A percentile compares a stretch with the other conserved stretches of the same genome.
phyloP scores from a whole-genome alignment of 768 basidiomycete species.

The Suillus plorans region DNA sequence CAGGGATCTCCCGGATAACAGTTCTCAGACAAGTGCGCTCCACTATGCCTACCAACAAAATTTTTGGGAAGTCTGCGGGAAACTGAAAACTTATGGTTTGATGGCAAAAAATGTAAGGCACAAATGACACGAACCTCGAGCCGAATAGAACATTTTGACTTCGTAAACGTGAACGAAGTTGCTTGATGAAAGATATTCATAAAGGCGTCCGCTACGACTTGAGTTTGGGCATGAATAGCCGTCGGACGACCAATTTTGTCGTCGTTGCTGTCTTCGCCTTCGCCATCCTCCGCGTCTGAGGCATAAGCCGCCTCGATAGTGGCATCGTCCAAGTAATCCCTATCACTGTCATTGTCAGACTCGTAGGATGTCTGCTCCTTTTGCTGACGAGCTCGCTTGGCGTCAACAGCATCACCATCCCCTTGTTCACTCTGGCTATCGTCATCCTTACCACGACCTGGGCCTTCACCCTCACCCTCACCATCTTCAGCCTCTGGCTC shows the following conservation, averaged over 20 bases:
- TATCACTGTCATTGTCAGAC: slow-evolving; percentile 48
- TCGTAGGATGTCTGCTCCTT: slow-evolving; percentile 78
- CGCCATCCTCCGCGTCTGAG: slow-evolving; percentile 43
- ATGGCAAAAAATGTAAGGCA: neutral
- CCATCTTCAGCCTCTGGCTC: slow-evolving; percentile 52
- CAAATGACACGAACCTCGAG: slow-evolving; percentile 61
- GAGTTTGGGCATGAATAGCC: slow-evolving; percentile 42
- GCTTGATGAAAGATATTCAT: slow-evolving; percentile 60
- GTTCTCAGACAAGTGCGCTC: slow-evolving; percentile 84
- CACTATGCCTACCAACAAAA: slow-evolving; percentile 90
- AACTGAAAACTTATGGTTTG: slow-evolving; percentile 53
- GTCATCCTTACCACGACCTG: slow-evolving; percentile 41
- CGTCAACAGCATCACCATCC: slow-evolving; percentile 81
- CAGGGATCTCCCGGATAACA: slow-evolving; percentile 85
- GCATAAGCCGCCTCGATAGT: slow-evolving; percentile 65
- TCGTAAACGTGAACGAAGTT: slow-evolving; percentile 70
- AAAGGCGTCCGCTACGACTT: slow-evolving; percentile 51
- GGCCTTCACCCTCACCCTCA: slow-evolving; percentile 50
- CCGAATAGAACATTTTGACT: slow-evolving; percentile 69
- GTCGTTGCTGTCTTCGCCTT: slow-evolving; percentile 25
- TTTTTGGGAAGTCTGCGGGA: slow-evolving; percentile 82
- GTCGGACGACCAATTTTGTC: slow-evolving; percentile 17
- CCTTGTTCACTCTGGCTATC: slow-evolving; percentile 76
- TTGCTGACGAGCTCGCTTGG: slow-evolving; percentile 68
- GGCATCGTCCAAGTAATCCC: slow-evolving; percentile 50